Base-by-base conservation (phyloP, 1,139 yeast species). In the Taphrina deformans region DNA sequence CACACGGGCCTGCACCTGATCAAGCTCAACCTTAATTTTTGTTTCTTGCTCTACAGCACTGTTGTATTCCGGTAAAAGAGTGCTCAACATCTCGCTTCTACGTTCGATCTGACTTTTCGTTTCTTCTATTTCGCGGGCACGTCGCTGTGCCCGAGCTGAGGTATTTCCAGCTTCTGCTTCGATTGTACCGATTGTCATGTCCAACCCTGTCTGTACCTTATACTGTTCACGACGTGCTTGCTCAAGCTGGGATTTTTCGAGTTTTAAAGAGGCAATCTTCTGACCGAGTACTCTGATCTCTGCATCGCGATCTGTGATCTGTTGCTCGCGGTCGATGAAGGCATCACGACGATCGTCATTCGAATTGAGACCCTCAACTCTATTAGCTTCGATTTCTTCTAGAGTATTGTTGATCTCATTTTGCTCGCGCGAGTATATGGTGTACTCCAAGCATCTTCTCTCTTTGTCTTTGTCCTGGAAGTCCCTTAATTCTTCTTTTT, bases 341-440 rank as follows among this genome's bases (percentile, higher is more conserved):
- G 78, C 79, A n/a, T 75, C 73, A 35, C 82, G 75, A 55, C 82
- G 80, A 10, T 74, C 73, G 48, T 79, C 79, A 2, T 83, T 80
- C 50, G 78, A 80, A 14, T 79, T 80, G 41, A 86, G 75, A 3
- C 83, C 76, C 7, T 78, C 77, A 18, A 80, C 80, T 69, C 90
- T 85, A 35, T 82, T 83, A n/a, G 78, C 80, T 56, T 88, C 95
- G 41, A 87, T 77, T 5, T 75, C 77, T 55, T 85, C 91, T 26
- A 89, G 82, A 56, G 83, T 82, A n/a, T 79, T 79, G 45, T 83
- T 83, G 45, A 89, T 77, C 51, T 83, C 86, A 63, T 79, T 80
- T 67, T 88, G 76, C 74, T 92, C 97, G 60, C 95, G 82, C 72
- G 89, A 96, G 70, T 85, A 85, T 18, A 91, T 78, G 51, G 88